Conservation (phyloP, 1,139 yeast species). For the Candida frijolesensis region DNA sequence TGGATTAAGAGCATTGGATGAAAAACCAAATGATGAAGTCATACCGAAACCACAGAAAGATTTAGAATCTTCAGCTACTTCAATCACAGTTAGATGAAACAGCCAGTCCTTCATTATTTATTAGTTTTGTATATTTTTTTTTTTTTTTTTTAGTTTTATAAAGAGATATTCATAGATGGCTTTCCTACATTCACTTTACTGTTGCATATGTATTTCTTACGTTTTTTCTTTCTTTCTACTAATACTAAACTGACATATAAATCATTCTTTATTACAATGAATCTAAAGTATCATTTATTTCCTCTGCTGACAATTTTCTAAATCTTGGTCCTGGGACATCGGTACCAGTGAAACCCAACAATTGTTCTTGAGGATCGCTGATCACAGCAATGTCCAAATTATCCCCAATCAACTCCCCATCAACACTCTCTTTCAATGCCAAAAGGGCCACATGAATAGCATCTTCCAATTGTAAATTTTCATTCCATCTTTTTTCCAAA, state of each 20-base stretch:
- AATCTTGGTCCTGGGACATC: conserved; percentile 83
- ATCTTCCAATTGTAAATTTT: conserved; percentile 93
- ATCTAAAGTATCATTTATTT: conserved; percentile 92
- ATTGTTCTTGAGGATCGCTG: conserved; percentile 79
- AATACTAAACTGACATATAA: conserved; percentile 2
- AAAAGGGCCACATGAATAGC: conserved; percentile 95
- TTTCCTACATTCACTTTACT: not conserved
- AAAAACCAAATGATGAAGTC: conserved; percentile 14
- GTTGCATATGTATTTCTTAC: not conserved
- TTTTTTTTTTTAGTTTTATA: not conserved
- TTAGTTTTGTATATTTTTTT: not conserved
- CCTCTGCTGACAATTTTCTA: conserved; percentile 82
- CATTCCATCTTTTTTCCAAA: conserved; percentile 97
- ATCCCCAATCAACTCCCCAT: conserved; percentile 96
- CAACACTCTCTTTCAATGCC: conserved; percentile 94
- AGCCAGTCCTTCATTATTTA: too few species aligned
- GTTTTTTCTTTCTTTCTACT: not conserved
- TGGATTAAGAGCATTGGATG: conserved; percentile 43
- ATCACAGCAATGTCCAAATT: conserved; percentile 91
- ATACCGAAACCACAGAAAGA: conserved; percentile 8
- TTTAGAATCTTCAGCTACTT: conserved; percentile 16
- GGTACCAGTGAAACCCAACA: conserved; percentile 88
- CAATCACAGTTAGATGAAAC: conserved; percentile 5
- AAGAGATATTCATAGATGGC: too few species aligned
- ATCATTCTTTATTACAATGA: conserved; percentile 55